These are phyloP conservation scores for Penicillium sp. DNA, from an alignment of 2,329 filamentous ascomycete species.

Conservation along the genomic window DNA sequence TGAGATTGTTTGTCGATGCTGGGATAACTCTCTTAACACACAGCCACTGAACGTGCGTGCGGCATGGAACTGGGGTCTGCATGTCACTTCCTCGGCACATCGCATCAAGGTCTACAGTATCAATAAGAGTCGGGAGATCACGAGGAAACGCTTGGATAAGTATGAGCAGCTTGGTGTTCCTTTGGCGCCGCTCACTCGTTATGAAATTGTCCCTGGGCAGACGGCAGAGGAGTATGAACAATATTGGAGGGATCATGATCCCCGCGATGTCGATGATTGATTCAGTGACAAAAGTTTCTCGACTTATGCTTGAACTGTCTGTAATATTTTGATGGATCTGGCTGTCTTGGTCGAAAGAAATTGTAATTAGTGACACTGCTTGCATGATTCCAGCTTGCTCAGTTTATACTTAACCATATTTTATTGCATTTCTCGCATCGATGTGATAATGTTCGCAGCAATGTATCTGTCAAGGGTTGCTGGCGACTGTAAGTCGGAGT, in stretches of 20 bases:
- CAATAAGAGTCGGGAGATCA: conserved; percentile 34
- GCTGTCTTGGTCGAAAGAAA: neutral
- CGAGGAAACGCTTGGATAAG: conserved; percentile 31
- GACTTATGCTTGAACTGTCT: neutral
- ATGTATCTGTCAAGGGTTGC: neutral
- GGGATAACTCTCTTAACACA: conserved; percentile 65
- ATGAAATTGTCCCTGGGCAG: conserved; percentile 33
- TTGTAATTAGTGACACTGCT: neutral
- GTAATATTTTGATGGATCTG: neutral
- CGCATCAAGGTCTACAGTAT: conserved; percentile 43
- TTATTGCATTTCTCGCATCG: neutral
- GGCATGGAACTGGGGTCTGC: conserved; percentile 53
- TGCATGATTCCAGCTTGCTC: neutral
- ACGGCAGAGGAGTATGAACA: conserved; percentile 33
- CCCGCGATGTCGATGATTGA: conserved; percentile 30
- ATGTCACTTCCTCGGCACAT: conserved; percentile 44
- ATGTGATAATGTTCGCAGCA: too few relatives aligned
- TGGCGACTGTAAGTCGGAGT: neutral
- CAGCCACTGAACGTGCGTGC: conserved; percentile 59
- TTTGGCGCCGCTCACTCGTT: conserved; percentile 37
- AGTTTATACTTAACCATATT: neutral
- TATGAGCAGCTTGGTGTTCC: conserved; percentile 35
- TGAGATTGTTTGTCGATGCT: conserved; percentile 61
- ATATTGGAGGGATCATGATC: conserved; percentile 35
- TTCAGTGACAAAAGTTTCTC: neutral